These are phyloP conservation scores for Neohortaea acidophila DNA, from an alignment of 495 filamentous ascomycete genomes.

Conservation along the genomic window DNA sequence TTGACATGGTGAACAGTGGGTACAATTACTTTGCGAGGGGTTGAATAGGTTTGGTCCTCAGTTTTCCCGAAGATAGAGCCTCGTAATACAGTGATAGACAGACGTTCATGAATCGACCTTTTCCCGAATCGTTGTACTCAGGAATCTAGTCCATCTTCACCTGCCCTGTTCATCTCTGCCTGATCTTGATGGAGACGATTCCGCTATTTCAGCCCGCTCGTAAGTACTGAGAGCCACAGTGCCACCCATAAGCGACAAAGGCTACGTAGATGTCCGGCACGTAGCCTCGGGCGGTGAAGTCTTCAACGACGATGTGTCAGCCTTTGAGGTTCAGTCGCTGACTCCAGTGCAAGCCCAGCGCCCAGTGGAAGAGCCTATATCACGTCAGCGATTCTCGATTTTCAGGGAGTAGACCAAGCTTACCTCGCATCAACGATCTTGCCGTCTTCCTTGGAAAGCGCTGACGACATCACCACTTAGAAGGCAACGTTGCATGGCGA, in stretches of 20 bases:
- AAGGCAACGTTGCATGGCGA: background rate
- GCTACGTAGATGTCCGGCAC: conserved; percentile 17
- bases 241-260: conserved; percentile 16
- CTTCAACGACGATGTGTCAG: conserved; percentile 11
- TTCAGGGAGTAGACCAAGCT: background rate
- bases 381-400: background rate
- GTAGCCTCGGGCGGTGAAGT: conserved; percentile 11
- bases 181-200: background rate
- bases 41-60: no score
- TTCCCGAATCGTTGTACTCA: background rate
- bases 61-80: background rate
- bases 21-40: conserved; percentile 2
- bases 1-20: conserved; percentile 5
- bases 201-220: background rate
- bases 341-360: conserved; percentile 17
- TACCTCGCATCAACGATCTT: conserved; percentile 19
- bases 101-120: background rate
- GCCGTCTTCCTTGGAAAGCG: conserved; percentile 15
- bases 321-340: conserved; percentile 7
- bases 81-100: no score
- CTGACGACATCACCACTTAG: conserved; percentile 7
- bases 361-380: conserved; percentile 17
- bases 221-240: conserved; percentile 7
- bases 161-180: background rate
- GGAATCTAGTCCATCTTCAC: background rate